Base-by-base conservation (phyloP, 2,329 filamentous ascomycete genomes). In the Madurella mycetomatis region DNA sequence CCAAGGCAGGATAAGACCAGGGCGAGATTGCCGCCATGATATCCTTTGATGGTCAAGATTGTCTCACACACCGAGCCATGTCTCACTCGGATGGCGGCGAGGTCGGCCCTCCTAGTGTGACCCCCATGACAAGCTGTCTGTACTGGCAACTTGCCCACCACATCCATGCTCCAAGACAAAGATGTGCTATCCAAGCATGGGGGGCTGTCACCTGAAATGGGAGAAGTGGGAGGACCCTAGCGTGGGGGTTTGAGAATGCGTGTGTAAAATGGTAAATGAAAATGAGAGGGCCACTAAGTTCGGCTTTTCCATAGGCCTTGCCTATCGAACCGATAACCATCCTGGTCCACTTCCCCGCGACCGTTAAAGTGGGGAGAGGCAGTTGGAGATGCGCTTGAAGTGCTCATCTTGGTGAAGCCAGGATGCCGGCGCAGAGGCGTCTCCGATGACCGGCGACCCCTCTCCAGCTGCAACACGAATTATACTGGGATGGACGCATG, bases 181-280 rank as follows among this genome's bases (percentile, higher is more conserved):
- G 49, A 47, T 40, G 48, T 11, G 13, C 34, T 12, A 9, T 37
- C 9, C 37, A 43, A 39, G 43, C 49, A 54, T 53, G 51, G 48
- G 47, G 50, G 54, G 37, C 30, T 25, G 44, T 43, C 30, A 31
- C 40, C 41, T 51, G 41, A 49, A 51, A 40, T 32, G 12, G 25
- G 2, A 9, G 16, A 48, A 50, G 58, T 58, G 58, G 58, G 58
- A 55, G 57, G 51, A 31, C 9, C 9, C 4, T 37, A 15, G 11
- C 34, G 34, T 37, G 34, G 34, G 34, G 34, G 34, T 37, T 37
- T 11, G 11, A 17, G n/a, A 34, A 19, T 40, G 16, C 18, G 41
- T 51, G 49, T 51, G 42, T 30, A 46, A 52, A 52, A 52, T 52
- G 16, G 11, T 11, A 2, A 11, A 15, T 37, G 34, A 45, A 46